phyloP scores from a whole-genome alignment of 345 rosid species.

The Euclidium syriacum region DNA sequence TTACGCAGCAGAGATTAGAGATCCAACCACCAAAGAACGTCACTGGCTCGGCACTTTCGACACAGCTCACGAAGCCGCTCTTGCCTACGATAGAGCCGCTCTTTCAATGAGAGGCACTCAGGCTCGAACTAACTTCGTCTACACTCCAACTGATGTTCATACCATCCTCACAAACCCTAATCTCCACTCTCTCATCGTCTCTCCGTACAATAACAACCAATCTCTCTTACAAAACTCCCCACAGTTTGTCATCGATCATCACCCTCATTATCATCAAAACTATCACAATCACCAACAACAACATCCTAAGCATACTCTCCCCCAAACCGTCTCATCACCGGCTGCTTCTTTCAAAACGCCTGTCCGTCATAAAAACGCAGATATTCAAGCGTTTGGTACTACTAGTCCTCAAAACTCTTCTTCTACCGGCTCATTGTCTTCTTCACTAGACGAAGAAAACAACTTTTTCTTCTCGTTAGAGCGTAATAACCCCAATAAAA shows the following conservation, averaged over 20 bases:
- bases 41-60: slow-evolving; percentile 98
- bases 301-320: slow-evolving; percentile 18
- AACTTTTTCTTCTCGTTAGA: slow-evolving; percentile 42
- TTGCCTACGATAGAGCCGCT: slow-evolving; percentile 96
- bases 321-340: slow-evolving; percentile 16
- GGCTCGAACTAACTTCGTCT: slow-evolving; percentile 84
- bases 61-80: slow-evolving; percentile 97
- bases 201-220: slow-evolving; percentile 47
- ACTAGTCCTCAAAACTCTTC: slow-evolving; percentile 38
- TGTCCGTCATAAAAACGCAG: slow-evolving; percentile 12
- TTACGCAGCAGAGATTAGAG: slow-evolving; percentile 94
- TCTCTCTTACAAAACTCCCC: slow-evolving; percentile 39
- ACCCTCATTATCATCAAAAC: slow-evolving; percentile 24
- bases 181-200: slow-evolving; percentile 38
- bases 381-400: slow-evolving; percentile 21
- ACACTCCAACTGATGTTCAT: slow-evolving; percentile 40
- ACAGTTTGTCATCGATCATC: slow-evolving; percentile 35
- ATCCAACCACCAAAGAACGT: slow-evolving; percentile 95
- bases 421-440: slow-evolving; percentile 28
- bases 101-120: slow-evolving; percentile 92
- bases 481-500: slow-evolving; percentile 19
- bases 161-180: slow-evolving; percentile 36
- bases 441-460: slow-evolving; percentile 38
- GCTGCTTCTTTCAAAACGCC: slow-evolving; percentile 30
- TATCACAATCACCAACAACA: slow-evolving; percentile 17